Conservation (phyloP, 805 yeast species). For the Phaffomyces thermotolerans region DNA sequence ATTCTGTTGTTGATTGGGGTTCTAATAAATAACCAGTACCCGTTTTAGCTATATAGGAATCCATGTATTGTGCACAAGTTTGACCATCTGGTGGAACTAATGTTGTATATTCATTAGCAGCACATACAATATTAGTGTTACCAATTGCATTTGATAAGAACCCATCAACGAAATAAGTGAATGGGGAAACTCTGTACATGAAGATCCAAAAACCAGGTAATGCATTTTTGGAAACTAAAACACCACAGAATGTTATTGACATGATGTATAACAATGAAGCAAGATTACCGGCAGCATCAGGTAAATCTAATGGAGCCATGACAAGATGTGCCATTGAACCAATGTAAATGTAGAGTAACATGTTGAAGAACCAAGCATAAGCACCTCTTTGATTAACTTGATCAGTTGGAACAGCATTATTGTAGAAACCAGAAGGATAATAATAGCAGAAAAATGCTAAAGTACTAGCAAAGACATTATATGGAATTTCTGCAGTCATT, state of each 20-base stretch:
- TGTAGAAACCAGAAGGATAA: conserved; percentile 64
- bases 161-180: conserved; percentile 57
- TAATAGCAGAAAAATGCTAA: conserved; percentile 54
- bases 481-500: conserved; percentile 59
- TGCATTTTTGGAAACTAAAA: conserved; percentile 44
- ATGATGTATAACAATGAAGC: conserved; percentile 49
- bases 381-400: conserved; percentile 44
- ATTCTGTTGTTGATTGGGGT: conserved; percentile 34
- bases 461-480: conserved; percentile 55
- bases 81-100: conserved; percentile 48
- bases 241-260: conserved; percentile 71
- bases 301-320: conserved; percentile 50
- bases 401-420: conserved; percentile 41
- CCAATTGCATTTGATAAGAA: conserved; percentile 50
- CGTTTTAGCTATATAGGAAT: conserved; percentile 23
- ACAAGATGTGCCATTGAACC: conserved; percentile 50
- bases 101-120: conserved; percentile 37
- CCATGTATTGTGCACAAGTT: conserved; percentile 52
- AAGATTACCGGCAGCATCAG: conserved; percentile 57
- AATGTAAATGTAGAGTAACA: conserved; percentile 42
- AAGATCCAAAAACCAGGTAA: conserved; percentile 71
- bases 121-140: conserved; percentile 38
- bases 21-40: conserved; percentile 20
- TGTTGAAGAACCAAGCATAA: conserved; percentile 34
- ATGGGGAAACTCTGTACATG: conserved; percentile 67